phyloP scores from a whole-genome alignment of 106 monocot species.

The Iris macrosiphon region DNA sequence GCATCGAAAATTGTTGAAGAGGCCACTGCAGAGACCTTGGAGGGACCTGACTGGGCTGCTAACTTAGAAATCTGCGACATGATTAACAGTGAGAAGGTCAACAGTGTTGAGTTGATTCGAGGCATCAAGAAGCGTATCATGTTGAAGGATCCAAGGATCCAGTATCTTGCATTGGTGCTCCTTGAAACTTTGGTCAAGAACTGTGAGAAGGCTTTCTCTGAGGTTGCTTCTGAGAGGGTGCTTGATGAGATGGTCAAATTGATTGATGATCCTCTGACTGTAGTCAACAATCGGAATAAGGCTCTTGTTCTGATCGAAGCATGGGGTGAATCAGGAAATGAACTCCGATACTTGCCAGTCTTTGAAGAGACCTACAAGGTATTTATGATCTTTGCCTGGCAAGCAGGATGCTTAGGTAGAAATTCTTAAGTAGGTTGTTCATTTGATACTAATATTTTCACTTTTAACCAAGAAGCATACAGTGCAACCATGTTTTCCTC shows the following conservation, averaged over 20 bases:
- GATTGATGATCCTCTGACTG: slow-evolving; percentile 90
- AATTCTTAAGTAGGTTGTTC: too few relatives aligned
- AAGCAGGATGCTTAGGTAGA: too few relatives aligned
- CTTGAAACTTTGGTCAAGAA: slow-evolving; percentile 1
- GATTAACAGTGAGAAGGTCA: slow-evolving; percentile 66
- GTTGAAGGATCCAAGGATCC: too few relatives aligned
- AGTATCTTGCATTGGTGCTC: too few relatives aligned
- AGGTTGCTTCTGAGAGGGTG: slow-evolving; percentile 64
- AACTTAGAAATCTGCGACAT: slow-evolving; percentile 92
- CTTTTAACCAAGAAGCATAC: too few relatives aligned
- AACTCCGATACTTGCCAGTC: slow-evolving; percentile 84
- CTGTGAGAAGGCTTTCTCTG: slow-evolving; percentile 45
- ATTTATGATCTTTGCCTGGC: too few relatives aligned
- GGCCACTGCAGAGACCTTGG: slow-evolving; percentile 71
- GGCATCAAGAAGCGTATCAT: slow-evolving; percentile 62
- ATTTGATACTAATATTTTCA: too few relatives aligned
- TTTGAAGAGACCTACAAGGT: slow-evolving; percentile 99
- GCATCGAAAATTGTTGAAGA: slow-evolving; percentile 87
- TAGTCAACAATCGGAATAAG: slow-evolving; percentile 82
- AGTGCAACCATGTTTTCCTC: too few relatives aligned
- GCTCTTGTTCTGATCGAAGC: slow-evolving; percentile 88
- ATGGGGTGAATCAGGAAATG: slow-evolving; percentile 85
- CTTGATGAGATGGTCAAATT: slow-evolving; percentile 16
- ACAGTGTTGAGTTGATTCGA: slow-evolving; percentile 73
- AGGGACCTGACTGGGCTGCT: slow-evolving; percentile 74